Percentiles rank a stretch among this genome's conserved stretches.
Conservation (phyloP, 2,329 filamentous ascomycete species). For the Stemphylium lycopersici region DNA sequence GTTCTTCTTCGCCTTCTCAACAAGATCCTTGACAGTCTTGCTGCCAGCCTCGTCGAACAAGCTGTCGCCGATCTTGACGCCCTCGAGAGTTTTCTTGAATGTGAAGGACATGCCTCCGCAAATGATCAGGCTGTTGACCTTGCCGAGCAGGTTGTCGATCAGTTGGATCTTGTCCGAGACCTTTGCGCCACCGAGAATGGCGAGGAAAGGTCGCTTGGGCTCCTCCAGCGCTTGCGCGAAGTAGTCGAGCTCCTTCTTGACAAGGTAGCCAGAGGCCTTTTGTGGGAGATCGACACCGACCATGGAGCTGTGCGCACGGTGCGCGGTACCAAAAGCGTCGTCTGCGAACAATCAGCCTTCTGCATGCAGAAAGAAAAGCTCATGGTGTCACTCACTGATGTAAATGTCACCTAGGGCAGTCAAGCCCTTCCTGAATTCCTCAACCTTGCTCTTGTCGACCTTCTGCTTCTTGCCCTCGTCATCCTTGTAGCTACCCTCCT, state of each 20-base stretch:
- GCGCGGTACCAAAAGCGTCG: constrained; percentile 97
- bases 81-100: constrained; percentile 98
- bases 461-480: constrained; percentile 96
- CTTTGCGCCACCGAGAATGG: constrained; percentile 97
- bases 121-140: constrained; percentile 96
- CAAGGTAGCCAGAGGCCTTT: constrained; percentile 96
- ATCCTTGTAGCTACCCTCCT: constrained; percentile 96
- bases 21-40: constrained; percentile 85
- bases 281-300: constrained; percentile 94
- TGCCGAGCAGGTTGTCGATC: constrained; percentile 97
- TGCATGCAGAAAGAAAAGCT: neutral
- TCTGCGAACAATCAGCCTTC: constrained; percentile 60
- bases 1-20: constrained; percentile 97
- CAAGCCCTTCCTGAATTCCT: constrained; percentile 91
- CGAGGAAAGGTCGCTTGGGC: constrained; percentile 94
- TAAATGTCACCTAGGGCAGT: constrained; percentile 95
- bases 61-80: constrained; percentile 84
- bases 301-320: constrained; percentile 99
- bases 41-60: constrained; percentile 93
- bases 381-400: constrained; percentile 71
- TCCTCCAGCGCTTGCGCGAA: constrained; percentile 95
- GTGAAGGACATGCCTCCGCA: constrained; percentile 99
- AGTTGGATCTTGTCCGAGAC: constrained; percentile 99
- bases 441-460: constrained; percentile 91
- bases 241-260: constrained; percentile 99